Base-by-base conservation (phyloP, 805 yeast genomes). In the Candida nanaspora region DNA sequence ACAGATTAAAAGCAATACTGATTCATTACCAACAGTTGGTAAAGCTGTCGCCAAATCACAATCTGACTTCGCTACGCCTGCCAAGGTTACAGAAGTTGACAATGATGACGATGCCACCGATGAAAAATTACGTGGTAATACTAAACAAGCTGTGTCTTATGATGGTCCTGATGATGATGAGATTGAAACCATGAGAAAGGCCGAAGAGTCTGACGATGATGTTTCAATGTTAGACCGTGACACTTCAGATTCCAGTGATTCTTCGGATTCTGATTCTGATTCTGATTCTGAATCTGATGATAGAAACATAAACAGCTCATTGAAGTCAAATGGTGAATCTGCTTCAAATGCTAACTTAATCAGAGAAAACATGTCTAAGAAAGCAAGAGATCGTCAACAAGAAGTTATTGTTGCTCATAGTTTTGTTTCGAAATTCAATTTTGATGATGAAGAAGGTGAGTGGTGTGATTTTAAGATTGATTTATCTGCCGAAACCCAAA, bases 141-240 rank as follows among this genome's bases (percentile, higher is more conserved):
- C 80, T 30, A 86, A 87, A 52, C 95, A 89, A 65, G 80, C 95
- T 15, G 91, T 85, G 31, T 87, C 96, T 2, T 87, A 87, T 52
- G 98, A 89, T 48, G 95, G 79, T 14, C 96, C 96, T 27, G 98
- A 89, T 64, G 97, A 89, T 47, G 98, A 87, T 25, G 97, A 89
- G 57, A 69, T 86, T 45, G 97, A 87, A 59, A 85, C 86, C 39
- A 85, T 86, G 89, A 80, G 80, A 63, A 74, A 74, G 54, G 95
- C 85, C 38, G 91, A 83, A 61, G 76, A 82, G 52, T 78, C 89
- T 32, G 79, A 81, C 43, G 87, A 79, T 47, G 93, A 82, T 52
- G 82, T 76, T 40, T 34, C 49, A 36, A 38, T 42, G 26, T 43
- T 46, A 27, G 75, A 70, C 52, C 69, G 64, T 19, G 58, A 57